phyloP scores from a whole-genome alignment of 805 yeast species.

The Monosporozyma siamensis region DNA sequence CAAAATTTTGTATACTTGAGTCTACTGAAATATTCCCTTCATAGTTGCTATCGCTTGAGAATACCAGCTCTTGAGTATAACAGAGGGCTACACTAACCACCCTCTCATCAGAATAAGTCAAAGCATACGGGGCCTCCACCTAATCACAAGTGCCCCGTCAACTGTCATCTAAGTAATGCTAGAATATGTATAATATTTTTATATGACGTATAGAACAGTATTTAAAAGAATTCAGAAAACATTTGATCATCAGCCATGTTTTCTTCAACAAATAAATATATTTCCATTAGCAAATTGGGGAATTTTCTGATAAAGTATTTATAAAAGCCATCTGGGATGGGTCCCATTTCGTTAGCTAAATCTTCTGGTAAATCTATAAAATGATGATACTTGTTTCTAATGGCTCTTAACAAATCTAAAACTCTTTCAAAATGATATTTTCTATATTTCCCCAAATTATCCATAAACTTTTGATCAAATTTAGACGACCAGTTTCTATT shows the following conservation, averaged over 20 bases:
- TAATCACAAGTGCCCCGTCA: too few relatives aligned
- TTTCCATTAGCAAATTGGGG: slow-evolving; percentile 70
- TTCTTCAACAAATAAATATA: slow-evolving; percentile 52
- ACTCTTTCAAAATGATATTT: slow-evolving; percentile 72
- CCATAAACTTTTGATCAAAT: slow-evolving; percentile 65
- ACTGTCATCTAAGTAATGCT: too few relatives aligned
- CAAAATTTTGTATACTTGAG: too few relatives aligned
- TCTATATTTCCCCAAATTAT: slow-evolving; percentile 82
- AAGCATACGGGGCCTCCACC: too few relatives aligned
- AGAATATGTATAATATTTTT: not conserved
- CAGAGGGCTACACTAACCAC: too few relatives aligned
- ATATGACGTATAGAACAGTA: not conserved
- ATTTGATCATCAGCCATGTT: slow-evolving; percentile 57
- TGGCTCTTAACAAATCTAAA: slow-evolving; percentile 79
- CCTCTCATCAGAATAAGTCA: too few relatives aligned
- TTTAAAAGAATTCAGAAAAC: slow-evolving; percentile 36
- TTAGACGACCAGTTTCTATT: slow-evolving; percentile 67
- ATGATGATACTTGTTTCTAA: slow-evolving; percentile 91
- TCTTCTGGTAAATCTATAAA: slow-evolving; percentile 76
- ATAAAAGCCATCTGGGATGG: slow-evolving; percentile 79
- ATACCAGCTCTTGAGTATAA: too few relatives aligned
- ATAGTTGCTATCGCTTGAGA: too few relatives aligned
- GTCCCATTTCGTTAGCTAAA: slow-evolving; percentile 58
- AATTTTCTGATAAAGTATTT: slow-evolving; percentile 63
- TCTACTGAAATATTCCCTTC: too few relatives aligned